Base-by-base conservation (phyloP, 768 basidiomycete species). In the Rhodotorula diobovata region DNA sequence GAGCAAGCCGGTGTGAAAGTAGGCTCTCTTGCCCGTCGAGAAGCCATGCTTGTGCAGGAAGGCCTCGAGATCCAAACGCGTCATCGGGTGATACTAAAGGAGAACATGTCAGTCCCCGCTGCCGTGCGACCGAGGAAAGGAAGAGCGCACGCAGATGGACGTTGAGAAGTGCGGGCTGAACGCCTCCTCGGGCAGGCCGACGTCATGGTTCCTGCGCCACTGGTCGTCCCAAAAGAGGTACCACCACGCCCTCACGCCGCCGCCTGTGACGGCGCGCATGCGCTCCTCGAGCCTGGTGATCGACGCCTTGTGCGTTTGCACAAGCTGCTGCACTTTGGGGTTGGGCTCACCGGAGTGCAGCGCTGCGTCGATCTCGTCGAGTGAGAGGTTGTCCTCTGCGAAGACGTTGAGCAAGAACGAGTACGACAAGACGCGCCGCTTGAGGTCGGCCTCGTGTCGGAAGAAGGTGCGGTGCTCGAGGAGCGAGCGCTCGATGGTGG, bases 91-190 rank as follows among this genome's bases (percentile, higher is more conserved):
- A 45, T 76, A 77, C 66, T 61, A 11, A 6, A 0, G n/a, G 20
- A 7, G 5, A 16, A 16, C 23, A 65, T 57, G 41, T 14, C 8
- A 23, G 37, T 53, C 30, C 14, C 1, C 4, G 15, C 1, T 23
- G 28, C 4, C 30, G 7, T 8, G 20, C n/a, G 20, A 16, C 2
- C 30, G 12, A 35, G 34, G 6, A 28, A 30, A 25, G 0, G 82
- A 84, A 78, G 89, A 89, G 28, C 71, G 16, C 34, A 73, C 72
- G 8, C 89, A 89, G 71, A 91, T 87, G 9, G 88, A 89, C 0
- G 85, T 84, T 18, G 85, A 83, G 76, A 87, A 91, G 71, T 87
- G 84, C 0, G 90, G 89, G 77, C 88, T 85, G 77, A 91, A 91
- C 76, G 88, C 87, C 0, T 82, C 43, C 6, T 79, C 25, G 81